Evolutionary conservation across 306 rosid species (phyloP).

Genomic region (Prunus mira): DNA sequence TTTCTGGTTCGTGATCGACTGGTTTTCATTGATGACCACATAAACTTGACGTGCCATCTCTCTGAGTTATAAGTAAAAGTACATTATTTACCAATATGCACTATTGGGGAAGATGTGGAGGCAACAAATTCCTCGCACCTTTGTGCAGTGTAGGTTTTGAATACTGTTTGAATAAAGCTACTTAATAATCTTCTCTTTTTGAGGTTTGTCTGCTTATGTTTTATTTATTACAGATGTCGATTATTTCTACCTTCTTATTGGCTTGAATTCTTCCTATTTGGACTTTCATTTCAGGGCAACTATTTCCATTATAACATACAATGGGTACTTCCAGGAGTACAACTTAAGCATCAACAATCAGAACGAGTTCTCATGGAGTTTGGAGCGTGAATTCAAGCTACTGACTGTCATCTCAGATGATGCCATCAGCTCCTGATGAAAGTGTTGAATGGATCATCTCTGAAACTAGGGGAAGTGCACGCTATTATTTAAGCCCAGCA

Average conservation of each 20-base stretch:
- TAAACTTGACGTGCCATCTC: not conserved
- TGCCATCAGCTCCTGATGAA: conserved; percentile 33
- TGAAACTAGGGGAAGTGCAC: not conserved
- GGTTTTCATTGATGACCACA: not conserved
- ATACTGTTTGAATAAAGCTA: not conserved
- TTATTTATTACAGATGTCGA: not conserved
- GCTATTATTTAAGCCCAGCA: not conserved
- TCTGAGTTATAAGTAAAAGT: not conserved
- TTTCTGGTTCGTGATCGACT: not conserved
- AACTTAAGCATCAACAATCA: conserved; percentile 51
- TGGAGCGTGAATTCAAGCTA: conserved; percentile 71
- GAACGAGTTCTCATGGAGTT: conserved; percentile 59
- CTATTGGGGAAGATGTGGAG: not conserved
- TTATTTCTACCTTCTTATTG: not conserved
- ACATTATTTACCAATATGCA: not conserved
- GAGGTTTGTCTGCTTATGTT: not conserved
- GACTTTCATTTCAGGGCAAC: conserved; percentile 54
- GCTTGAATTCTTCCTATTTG: conserved; percentile 19
- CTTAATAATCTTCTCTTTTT: not conserved
- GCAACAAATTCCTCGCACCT: not conserved
- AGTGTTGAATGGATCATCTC: not conserved
- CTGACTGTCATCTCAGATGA: conserved; percentile 41
- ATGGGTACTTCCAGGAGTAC: conserved; percentile 80
- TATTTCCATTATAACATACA: conserved; percentile 58
- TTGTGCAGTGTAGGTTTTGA: not conserved